Conservation (phyloP, 768 basidiomycete genomes). For the Amanita polypyramis region DNA sequence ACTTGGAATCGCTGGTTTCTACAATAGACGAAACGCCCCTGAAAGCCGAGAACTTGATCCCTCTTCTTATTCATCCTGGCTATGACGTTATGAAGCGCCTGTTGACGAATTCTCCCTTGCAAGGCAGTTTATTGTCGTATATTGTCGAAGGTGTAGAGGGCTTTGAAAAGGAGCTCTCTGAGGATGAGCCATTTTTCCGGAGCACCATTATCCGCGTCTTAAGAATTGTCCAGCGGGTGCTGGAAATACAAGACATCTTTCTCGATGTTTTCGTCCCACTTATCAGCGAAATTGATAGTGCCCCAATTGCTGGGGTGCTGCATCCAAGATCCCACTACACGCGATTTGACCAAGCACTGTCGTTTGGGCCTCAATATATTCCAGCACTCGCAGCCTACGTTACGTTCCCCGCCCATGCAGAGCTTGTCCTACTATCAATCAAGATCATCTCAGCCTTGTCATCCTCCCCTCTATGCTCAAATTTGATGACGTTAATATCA, state of each 20-base stretch:
- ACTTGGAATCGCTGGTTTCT: conserved; percentile 62
- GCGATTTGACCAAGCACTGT: conserved; percentile 63
- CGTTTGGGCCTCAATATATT: conserved; percentile 60
- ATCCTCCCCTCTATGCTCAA: conserved; percentile 54
- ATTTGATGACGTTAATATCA: conserved; percentile 69
- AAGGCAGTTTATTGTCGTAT: conserved; percentile 65
- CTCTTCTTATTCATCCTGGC: conserved; percentile 70
- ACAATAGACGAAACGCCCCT: conserved; percentile 40
- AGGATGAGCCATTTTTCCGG: conserved; percentile 62
- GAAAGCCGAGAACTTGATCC: conserved; percentile 42
- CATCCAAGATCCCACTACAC: conserved; percentile 63
- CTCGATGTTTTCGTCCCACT: conserved; percentile 79
- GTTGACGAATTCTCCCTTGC: conserved; percentile 62
- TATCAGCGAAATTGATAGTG: conserved; percentile 53
- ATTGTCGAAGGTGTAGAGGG: conserved; percentile 73
- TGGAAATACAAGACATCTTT: conserved; percentile 85
- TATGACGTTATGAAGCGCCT: conserved; percentile 78
- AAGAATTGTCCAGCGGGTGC: conserved; percentile 67
- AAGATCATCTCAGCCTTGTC: conserved; percentile 67
- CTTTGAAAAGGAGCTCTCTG: conserved; percentile 59
- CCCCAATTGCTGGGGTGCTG: conserved; percentile 40
- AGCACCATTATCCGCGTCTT: conserved; percentile 73
- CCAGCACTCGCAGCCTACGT: conserved; percentile 80
- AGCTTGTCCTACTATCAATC: conserved; percentile 67
- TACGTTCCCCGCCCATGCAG: conserved; percentile 56